phyloP scores from a whole-genome alignment of 2,329 filamentous ascomycete genomes.

The Fusarium decemcellulare region DNA sequence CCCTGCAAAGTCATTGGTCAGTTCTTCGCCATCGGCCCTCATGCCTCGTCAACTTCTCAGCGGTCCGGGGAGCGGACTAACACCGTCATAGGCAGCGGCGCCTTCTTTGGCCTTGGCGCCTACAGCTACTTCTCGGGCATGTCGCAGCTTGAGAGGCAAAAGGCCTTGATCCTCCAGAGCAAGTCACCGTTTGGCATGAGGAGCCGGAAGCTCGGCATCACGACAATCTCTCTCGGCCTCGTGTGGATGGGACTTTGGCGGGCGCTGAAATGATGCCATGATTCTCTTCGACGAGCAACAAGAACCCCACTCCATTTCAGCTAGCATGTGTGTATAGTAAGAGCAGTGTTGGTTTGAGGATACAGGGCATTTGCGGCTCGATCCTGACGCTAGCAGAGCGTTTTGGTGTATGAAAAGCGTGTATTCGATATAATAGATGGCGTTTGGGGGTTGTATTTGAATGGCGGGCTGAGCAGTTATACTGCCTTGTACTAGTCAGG shows the following conservation, averaged over 20 bases:
- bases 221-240: slow-evolving; percentile 76
- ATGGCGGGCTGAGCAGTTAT: not conserved
- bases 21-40: slow-evolving; percentile 45
- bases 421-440: slow-evolving; percentile 4
- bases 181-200: slow-evolving; percentile 80
- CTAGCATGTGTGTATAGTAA: not conserved
- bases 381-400: not conserved
- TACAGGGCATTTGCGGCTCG: not conserved
- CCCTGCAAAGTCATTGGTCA: slow-evolving; percentile 80
- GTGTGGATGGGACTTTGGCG: slow-evolving; percentile 80
- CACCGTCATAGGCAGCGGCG: slow-evolving; percentile 72
- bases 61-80: slow-evolving; percentile 29
- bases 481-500: not conserved
- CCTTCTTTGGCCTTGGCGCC: slow-evolving; percentile 80
- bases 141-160: slow-evolving; percentile 77
- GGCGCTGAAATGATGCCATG: slow-evolving; percentile 61
- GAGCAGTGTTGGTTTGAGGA: not conserved
- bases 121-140: slow-evolving; percentile 86
- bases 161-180: slow-evolving; percentile 76
- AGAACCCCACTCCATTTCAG: slow-evolving; percentile 25
- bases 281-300: slow-evolving; percentile 1
- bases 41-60: slow-evolving; percentile 7
- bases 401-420: not conserved
- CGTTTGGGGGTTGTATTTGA: slow-evolving; percentile 1
- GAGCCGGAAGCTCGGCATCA: slow-evolving; percentile 77